Base-by-base conservation (phyloP, 768 basidiomycete species). In the Russula emetica region DNA sequence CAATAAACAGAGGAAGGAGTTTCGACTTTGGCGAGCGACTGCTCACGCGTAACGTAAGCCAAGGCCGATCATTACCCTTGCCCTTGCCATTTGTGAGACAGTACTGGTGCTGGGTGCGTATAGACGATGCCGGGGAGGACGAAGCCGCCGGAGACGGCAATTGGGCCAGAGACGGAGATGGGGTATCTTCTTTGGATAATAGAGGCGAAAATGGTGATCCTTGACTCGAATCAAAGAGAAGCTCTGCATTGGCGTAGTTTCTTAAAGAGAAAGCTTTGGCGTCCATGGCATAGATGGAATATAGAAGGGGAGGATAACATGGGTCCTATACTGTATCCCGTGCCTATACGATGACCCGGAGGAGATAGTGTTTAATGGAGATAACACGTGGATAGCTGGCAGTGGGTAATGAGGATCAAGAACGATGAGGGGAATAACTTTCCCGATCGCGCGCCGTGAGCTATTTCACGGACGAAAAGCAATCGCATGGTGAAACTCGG, bases 21-120 rank as follows among this genome's bases (percentile, higher is more conserved):
- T 75, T 67, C 0, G 79, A 57, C 3, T 66, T 72, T 6, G 73
- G 70, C 28, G 78, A 73, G 36, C 82, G 78, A 68, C 80, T 83
- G 54, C 72, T 73, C 22, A 85, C 70, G 40, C 72, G 72, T 11
- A 85, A 73, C 20, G 76, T 74, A 13, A 85, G 76, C 79, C 83
- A 85, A 50, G 80, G 74, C 53, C 72, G 72, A 34, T 77, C 78
- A 30, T 70, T 81, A 72, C 62, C 71, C 58, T 70, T 81, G 72
- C 62, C 71, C 55, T 42, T 55, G 36, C 30, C 24, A 26, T 76
- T 77, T 58, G 81, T 78, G 7, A 85, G 75, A 9, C 76, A 74
- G 53, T 74, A 76, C 16, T 69, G 72, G 63, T 81, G 79, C 56
- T 79, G 76, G 22, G 50, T 63, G 58, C 40, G 45, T 24, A 22